These are phyloP conservation scores for Boletus edulis DNA, from an alignment of 768 basidiomycete species.

Conservation along the genomic window DNA sequence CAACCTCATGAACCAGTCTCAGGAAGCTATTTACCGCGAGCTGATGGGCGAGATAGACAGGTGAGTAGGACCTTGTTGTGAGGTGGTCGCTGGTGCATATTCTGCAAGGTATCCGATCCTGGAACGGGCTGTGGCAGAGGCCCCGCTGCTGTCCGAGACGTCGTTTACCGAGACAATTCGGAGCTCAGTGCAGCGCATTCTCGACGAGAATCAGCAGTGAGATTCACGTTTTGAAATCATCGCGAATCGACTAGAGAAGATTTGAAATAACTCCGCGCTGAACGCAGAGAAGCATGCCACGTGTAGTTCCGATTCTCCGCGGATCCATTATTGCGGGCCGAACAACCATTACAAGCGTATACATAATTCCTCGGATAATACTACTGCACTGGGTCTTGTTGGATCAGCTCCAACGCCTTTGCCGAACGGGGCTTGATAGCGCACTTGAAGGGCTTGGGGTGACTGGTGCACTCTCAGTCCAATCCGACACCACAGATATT, in stretches of 20 bases:
- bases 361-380: too few relatives aligned
- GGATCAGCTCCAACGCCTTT: slow-evolving; percentile 52
- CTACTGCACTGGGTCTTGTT: slow-evolving; percentile 42
- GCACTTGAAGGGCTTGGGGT: slow-evolving; percentile 63
- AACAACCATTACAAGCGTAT: too few relatives aligned
- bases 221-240: too few relatives aligned
- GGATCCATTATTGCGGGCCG: neutral
- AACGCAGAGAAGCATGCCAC: neutral
- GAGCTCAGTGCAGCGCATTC: slow-evolving; percentile 42
- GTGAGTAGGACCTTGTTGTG: slow-evolving; percentile 28
- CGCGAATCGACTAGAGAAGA: neutral
- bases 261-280: neutral
- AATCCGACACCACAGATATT: neutral
- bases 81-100: neutral
- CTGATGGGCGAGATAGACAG: slow-evolving; percentile 72
- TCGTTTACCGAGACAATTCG: slow-evolving; percentile 44
- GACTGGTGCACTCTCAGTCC: slow-evolving; percentile 32
- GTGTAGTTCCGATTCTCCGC: slow-evolving; percentile 1
- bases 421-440: slow-evolving; percentile 59
- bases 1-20: slow-evolving; percentile 49
- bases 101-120: slow-evolving; percentile 57
- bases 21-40: slow-evolving; percentile 55
- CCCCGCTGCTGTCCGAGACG: slow-evolving; percentile 47
- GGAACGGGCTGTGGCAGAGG: slow-evolving; percentile 57
- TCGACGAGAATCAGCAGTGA: slow-evolving; percentile 33